Conservation (phyloP, 805 yeast species). For the Komagataella ulmi region DNA sequence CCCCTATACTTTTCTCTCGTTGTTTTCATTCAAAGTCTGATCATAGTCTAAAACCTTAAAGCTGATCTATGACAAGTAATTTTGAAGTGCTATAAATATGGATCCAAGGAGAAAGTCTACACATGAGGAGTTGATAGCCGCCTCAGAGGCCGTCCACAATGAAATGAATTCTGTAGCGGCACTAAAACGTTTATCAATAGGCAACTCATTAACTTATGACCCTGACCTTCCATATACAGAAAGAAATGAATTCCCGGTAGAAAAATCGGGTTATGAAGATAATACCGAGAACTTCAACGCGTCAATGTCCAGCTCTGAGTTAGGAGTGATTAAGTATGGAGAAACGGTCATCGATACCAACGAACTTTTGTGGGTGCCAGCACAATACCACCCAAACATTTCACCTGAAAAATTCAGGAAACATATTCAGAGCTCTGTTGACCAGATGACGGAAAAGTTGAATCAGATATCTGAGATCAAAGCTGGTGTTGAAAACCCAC, state of each 20-base stretch:
- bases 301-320: background rate
- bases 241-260: background rate
- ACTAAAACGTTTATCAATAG: slow-evolving; percentile 61
- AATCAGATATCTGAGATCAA: slow-evolving; percentile 3
- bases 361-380: slow-evolving; percentile 86
- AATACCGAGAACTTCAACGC: slow-evolving; percentile 5
- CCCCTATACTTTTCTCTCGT: background rate
- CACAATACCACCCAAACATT: slow-evolving; percentile 85
- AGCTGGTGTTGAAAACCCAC: slow-evolving; percentile 8
- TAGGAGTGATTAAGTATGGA: slow-evolving; percentile 4
- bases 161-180: slow-evolving; percentile 66
- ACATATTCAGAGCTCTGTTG: slow-evolving; percentile 49
- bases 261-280: slow-evolving; percentile 7
- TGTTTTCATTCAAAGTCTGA: background rate
- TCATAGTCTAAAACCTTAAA: background rate
- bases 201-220: slow-evolving; percentile 44
- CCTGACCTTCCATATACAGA: slow-evolving; percentile 49
- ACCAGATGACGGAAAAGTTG: slow-evolving; percentile 30
- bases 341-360: slow-evolving; percentile 21
- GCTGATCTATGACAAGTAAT: background rate
- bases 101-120: background rate
- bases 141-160: slow-evolving; percentile 66
- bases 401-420: slow-evolving; percentile 77
- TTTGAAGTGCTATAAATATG: background rate
- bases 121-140: slow-evolving; percentile 30